Percentiles rank a stretch among this genome's conserved stretches.
Conservation (phyloP, 2,329 filamentous ascomycete species). For the Colletotrichum shisoi region DNA sequence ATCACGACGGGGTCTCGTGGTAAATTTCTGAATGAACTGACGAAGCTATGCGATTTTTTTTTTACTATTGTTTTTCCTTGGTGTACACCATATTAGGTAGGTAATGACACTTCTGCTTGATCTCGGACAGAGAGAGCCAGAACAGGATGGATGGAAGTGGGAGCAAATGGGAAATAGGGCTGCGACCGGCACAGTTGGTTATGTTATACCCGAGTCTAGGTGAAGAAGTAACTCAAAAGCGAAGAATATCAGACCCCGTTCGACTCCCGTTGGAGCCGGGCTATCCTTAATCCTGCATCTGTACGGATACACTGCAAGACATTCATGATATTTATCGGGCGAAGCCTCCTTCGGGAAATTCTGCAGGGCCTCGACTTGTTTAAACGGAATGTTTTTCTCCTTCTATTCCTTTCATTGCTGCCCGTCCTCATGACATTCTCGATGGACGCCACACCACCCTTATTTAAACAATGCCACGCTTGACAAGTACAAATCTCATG, state of each 20-base stretch:
- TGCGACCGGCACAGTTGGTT: constrained; percentile 1
- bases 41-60: constrained; percentile 19
- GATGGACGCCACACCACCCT: not conserved
- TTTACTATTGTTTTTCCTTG: constrained; percentile 3
- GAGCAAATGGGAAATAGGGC: constrained; percentile 2
- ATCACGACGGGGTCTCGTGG: not conserved
- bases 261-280: not conserved
- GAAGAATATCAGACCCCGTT: not conserved
- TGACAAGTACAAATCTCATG: constrained; percentile 1
- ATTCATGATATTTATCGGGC: not conserved
- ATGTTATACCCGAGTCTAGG: constrained; percentile 23
- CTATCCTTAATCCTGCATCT: not conserved
- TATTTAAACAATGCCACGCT: not conserved
- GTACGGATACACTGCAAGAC: not conserved
- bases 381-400: too few relatives aligned
- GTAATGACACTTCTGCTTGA: not conserved
- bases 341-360: too few relatives aligned
- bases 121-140: not conserved
- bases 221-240: constrained; percentile 8
- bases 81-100: not conserved
- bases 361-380: too few relatives aligned
- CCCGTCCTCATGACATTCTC: not conserved
- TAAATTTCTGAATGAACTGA: constrained; percentile 25
- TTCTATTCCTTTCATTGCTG: constrained; percentile 2
- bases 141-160: not conserved